A percentile compares a stretch with the other conserved stretches of the same genome.
These are phyloP conservation scores for Gilbertella persicaria DNA, from an alignment of 371 early-diverging fungal species.

Conservation along the genomic window DNA sequence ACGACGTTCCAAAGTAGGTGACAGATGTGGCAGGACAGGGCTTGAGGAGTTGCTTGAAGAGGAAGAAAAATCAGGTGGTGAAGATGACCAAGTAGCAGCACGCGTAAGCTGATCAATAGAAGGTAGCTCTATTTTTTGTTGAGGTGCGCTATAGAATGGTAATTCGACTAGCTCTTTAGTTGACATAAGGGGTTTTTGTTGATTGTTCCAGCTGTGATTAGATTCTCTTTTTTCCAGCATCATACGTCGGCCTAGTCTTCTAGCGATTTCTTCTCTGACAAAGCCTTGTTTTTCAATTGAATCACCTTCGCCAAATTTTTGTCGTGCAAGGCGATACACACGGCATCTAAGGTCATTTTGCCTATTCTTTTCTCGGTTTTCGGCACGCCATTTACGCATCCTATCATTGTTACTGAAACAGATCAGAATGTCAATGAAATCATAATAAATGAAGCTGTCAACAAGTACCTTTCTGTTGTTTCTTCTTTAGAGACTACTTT, in stretches of 20 bases:
- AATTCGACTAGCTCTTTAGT: conserved; percentile 28
- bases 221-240: conserved; percentile 23
- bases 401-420: conserved; percentile 29
- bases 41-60: conserved; percentile 16
- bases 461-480: conserved; percentile 49
- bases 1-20: conserved; percentile 39
- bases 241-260: conserved; percentile 42
- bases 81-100: conserved; percentile 9
- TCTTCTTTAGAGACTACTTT: conserved; percentile 54
- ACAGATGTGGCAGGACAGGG: conserved; percentile 37
- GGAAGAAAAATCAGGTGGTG: conserved; percentile 14
- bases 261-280: conserved; percentile 63
- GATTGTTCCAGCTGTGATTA: neutral
- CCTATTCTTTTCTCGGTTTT: conserved; percentile 65
- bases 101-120: conserved; percentile 22
- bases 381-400: conserved; percentile 70
- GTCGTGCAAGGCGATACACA: conserved; percentile 67
- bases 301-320: conserved; percentile 62
- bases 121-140: conserved; percentile 49
- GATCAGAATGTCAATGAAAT: conserved; percentile 25
- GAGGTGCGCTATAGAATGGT: conserved; percentile 46
- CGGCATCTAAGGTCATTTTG: conserved; percentile 72
- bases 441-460: conserved; percentile 12
- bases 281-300: conserved; percentile 61
- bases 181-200: neutral